phyloP scores from a whole-genome alignment of 305 asterid genomes.

The Fraxinus velutina region DNA sequence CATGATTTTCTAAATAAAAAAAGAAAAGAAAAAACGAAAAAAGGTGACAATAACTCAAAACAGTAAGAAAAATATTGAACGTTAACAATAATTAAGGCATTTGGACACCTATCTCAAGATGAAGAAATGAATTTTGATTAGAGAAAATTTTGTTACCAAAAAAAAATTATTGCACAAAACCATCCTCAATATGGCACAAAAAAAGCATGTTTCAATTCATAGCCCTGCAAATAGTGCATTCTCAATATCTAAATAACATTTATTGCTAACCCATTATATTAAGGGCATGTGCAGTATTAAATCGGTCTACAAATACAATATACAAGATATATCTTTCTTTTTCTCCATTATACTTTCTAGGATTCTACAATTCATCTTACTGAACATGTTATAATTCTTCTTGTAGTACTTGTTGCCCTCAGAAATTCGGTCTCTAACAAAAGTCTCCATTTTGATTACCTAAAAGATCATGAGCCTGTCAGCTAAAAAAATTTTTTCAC shows the following conservation, averaged over 20 bases:
- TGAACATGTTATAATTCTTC: background rate
- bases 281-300: background rate
- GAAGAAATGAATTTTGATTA: too few species aligned
- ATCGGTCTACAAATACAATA: background rate
- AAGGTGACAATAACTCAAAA: too few species aligned
- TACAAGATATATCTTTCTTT: background rate
- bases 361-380: background rate
- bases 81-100: too few species aligned
- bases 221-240: slow-evolving; percentile 69
- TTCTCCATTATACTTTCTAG: background rate
- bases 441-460: slow-evolving; percentile 35
- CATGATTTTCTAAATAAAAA: too few species aligned
- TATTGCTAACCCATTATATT: background rate
- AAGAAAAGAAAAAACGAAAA: too few species aligned
- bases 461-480: slow-evolving; percentile 42
- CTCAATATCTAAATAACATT: slow-evolving; percentile 29
- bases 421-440: background rate
- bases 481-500: too few species aligned
- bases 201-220: slow-evolving; percentile 67
- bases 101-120: too few species aligned
- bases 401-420: background rate
- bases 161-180: too few species aligned
- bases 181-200: slow-evolving; percentile 39
- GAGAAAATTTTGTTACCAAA: too few species aligned
- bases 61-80: too few species aligned